Evolutionary conservation across 73 alveolate genomes (phyloP).

Genomic region (Paramecium tetraurelia): DNA sequence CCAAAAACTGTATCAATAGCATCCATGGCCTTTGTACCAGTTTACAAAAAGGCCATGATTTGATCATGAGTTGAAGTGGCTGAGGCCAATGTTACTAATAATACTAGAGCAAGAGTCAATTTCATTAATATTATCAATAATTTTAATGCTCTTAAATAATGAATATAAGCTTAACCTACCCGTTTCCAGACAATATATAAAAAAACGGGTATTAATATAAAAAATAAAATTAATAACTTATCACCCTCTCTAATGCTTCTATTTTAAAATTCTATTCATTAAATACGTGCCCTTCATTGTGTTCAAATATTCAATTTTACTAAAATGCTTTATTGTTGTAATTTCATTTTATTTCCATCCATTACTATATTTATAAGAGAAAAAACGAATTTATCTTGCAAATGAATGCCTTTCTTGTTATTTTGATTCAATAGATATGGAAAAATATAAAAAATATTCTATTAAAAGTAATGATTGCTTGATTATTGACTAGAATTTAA

Average conservation of each 20-base stretch:
- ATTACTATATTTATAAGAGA: not conserved
- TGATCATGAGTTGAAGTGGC: constrained; percentile 42
- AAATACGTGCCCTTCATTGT: not conserved
- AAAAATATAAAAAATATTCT: not conserved
- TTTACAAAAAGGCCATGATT: constrained; percentile 23
- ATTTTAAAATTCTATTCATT: not conserved
- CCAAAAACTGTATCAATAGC: constrained; percentile 42
- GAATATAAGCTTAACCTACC: not conserved
- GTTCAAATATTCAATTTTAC: not conserved
- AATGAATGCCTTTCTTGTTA: not conserved
- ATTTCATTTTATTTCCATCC: too few species aligned
- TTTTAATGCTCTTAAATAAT: not conserved
- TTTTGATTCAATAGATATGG: not conserved
- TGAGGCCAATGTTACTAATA: not conserved
- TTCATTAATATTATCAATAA: not conserved
- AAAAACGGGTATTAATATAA: not conserved
- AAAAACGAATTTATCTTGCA: not conserved
- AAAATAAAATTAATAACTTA: not conserved
- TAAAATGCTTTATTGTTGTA: not conserved
- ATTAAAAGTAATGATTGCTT: not conserved
- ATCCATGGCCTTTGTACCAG: constrained; percentile 43
- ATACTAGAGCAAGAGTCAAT: not conserved
- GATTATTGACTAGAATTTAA: not conserved
- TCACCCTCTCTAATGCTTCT: not conserved
- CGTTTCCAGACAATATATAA: not conserved